Percentiles rank a stretch among this genome's conserved stretches.
phyloP scores from a whole-genome alignment of 441 rosid genomes.

The Syzygium malaccense region DNA sequence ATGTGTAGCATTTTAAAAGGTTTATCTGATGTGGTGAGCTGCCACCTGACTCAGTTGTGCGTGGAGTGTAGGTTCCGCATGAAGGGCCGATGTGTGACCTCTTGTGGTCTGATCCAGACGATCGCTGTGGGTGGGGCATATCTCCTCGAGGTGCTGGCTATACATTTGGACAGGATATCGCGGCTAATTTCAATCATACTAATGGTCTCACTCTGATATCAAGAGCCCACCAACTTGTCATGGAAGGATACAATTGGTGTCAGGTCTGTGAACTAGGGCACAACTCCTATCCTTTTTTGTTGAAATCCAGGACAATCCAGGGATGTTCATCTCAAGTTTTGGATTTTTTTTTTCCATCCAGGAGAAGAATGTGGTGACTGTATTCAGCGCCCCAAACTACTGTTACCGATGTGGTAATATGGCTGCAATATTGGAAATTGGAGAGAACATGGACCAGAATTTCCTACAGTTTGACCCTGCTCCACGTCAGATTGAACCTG shows the following conservation, averaged over 20 bases:
- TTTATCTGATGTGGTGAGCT: not conserved
- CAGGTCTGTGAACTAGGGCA: constrained; percentile 41
- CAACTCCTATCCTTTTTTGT: not conserved
- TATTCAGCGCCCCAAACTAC: constrained; percentile 97
- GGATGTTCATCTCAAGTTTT: not conserved
- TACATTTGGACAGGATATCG: constrained; percentile 96
- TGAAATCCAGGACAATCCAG: not conserved
- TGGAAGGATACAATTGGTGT: constrained; percentile 99
- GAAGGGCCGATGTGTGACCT: constrained; percentile 99
- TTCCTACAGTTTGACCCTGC: constrained; percentile 98
- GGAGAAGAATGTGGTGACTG: constrained; percentile 98
- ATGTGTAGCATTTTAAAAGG: not conserved
- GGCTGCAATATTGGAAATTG: constrained; percentile 97
- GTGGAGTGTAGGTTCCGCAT: constrained; percentile 67
- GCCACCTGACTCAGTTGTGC: not conserved
- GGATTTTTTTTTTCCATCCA: constrained; percentile 5
- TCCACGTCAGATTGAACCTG: constrained; percentile 95
- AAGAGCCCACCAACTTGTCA: constrained; percentile 97
- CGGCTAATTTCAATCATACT: constrained; percentile 71
- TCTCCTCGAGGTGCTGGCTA: constrained; percentile 99
- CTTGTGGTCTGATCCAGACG: constrained; percentile 98
- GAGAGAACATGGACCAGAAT: constrained; percentile 97
- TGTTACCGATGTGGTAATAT: constrained; percentile 98
- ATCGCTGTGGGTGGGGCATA: constrained; percentile 99
- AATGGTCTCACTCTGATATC: constrained; percentile 91